phyloP scores from a whole-genome alignment of 1,284 basidiomycete genomes.

The Rhodotorula sp. region DNA sequence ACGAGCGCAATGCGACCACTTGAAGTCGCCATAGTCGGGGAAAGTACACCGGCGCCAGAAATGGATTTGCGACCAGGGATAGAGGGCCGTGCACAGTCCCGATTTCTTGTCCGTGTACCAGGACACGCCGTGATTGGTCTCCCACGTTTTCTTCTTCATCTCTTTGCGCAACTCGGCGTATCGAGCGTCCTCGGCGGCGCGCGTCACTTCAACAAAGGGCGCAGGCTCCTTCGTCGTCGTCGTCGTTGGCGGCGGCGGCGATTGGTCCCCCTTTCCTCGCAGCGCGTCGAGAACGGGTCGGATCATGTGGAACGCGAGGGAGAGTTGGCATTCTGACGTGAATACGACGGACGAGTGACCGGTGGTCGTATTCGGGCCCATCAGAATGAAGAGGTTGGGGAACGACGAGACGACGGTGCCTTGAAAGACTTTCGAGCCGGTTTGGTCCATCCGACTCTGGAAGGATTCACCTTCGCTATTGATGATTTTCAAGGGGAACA shows the following conservation, averaged over 20 bases:
- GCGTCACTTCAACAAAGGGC: conserved; percentile 34
- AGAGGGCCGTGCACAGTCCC: conserved; percentile 35
- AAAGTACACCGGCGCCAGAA: conserved; percentile 38
- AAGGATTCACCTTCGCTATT: conserved; percentile 32
- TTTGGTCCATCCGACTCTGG: conserved; percentile 20
- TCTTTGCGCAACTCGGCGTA: conserved; percentile 18
- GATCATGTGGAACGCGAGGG: conserved; percentile 33
- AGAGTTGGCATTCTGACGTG: conserved; percentile 38
- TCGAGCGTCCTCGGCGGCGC: conserved; percentile 26
- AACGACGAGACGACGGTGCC: conserved; percentile 27
- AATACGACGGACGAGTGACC: conserved; percentile 41
- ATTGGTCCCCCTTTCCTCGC: too few relatives aligned
- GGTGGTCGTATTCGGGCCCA: conserved; percentile 38
- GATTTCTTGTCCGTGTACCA: conserved; percentile 38
- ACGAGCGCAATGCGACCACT: conserved; percentile 2
- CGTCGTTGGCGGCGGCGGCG: background rate
- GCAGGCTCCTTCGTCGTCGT: conserved; percentile 12
- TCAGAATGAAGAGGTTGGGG: conserved; percentile 40
- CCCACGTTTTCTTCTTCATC: conserved; percentile 39
- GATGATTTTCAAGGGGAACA: conserved; percentile 38
- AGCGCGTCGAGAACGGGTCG: conserved; percentile 25
- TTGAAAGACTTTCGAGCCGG: conserved; percentile 25
- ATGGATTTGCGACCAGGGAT: conserved; percentile 35
- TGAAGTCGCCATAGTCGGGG: conserved; percentile 22
- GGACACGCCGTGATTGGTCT: conserved; percentile 36